Evolutionary conservation across 305 asterid genomes (phyloP), one percentile per base, ranked within the genome.

Genomic region (Lippia alba): DNA sequence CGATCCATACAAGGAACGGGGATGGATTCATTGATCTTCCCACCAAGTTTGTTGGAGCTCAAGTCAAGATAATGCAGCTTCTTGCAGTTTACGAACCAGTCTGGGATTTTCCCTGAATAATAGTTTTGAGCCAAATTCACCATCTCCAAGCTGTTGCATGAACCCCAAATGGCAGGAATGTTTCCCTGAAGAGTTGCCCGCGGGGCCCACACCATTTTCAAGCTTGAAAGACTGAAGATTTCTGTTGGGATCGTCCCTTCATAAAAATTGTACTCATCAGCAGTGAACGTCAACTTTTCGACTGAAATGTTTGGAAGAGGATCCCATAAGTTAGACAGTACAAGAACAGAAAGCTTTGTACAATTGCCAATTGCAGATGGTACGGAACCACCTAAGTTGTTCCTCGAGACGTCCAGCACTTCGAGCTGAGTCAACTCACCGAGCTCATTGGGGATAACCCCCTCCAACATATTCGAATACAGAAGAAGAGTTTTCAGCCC

Each of bases 121-220:
- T 55, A 84, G 63, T 94, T 94, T 67, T 84, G 93, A 73, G 90
- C 96, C 84, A 91, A 76, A 74, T 87, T 92, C 78, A 92, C 72
- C 83, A 86, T 77, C 86, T 90, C 96, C 81, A 92, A 76, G 67
- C 79, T 86, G 34, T 61, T 66, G 78, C 98, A 92, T 54, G 81
- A 79, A 71, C 91, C 88, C 98, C 96, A 92, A 65, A 73, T 78
- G 51, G 58, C 77, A 1, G 98, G 96, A 33, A 92, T 74, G 64
- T 74, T 55, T 19, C 94, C 98, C 44, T 77, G 84, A 8, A 88
- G 85, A 60, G 79, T 86, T 53, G 96, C 86, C 72, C 90, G 69
- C 1, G 98, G 97, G 46, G 86, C 91, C 98, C 97, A 90, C 71
- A 92, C 15, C 88, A 92, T 79, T 81, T 81, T 80, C 91, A 92